A percentile compares a stretch with the other conserved stretches of the same genome.
Evolutionary conservation across 495 filamentous ascomycete species (phyloP).

Genomic region (Neurospora sublineolata): DNA sequence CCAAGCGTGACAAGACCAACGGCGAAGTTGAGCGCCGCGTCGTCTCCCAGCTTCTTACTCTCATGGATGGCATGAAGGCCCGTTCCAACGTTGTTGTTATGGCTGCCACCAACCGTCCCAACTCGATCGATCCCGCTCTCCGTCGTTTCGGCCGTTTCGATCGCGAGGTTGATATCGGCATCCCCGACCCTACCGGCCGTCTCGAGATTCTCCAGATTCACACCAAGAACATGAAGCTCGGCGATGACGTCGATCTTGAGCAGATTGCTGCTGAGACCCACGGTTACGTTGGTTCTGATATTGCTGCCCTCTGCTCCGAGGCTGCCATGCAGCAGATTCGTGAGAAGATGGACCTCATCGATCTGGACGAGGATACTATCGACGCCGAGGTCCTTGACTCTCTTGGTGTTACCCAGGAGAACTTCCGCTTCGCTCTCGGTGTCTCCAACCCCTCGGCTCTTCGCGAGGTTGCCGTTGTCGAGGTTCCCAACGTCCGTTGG

Average conservation of each 20-base stretch:
- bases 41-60: slow-evolving; percentile 90
- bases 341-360: slow-evolving; percentile 99
- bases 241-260: slow-evolving; percentile 92
- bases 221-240: slow-evolving; percentile 99
- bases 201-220: slow-evolving; percentile 98
- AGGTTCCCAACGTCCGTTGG: slow-evolving; percentile 98
- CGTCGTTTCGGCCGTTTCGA: slow-evolving; percentile 97
- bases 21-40: slow-evolving; percentile 97
- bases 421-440: slow-evolving; percentile 96
- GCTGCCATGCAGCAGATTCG: slow-evolving; percentile 99
- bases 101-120: slow-evolving; percentile 95
- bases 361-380: slow-evolving; percentile 97
- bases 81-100: slow-evolving; percentile 97
- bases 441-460: slow-evolving; percentile 97
- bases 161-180: slow-evolving; percentile 95
- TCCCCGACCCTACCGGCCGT: slow-evolving; percentile 95
- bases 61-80: slow-evolving; percentile 99
- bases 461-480: slow-evolving; percentile 96
- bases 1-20: slow-evolving; percentile 99
- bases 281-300: slow-evolving; percentile 96
- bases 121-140: slow-evolving; percentile 95
- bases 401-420: slow-evolving; percentile 97
- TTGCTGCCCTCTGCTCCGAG: slow-evolving; percentile 97
- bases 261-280: slow-evolving; percentile 96
- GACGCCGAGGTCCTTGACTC: slow-evolving; percentile 97